Base-by-base conservation (phyloP, 768 basidiomycete species). In the Kwoniella shandongensis region DNA sequence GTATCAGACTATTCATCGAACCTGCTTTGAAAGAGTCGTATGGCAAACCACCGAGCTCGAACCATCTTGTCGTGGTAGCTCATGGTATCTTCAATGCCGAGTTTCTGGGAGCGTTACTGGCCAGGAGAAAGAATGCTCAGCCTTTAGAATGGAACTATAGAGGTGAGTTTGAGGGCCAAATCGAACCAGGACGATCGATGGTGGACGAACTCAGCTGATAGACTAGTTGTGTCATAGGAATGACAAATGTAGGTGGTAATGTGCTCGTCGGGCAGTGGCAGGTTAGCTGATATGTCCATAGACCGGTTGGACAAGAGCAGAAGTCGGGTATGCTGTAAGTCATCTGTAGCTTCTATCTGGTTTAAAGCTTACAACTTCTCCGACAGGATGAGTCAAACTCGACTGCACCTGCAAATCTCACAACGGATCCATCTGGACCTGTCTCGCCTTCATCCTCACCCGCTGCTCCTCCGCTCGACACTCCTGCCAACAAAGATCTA, bases 1-100 rank as follows among this genome's bases (percentile, higher is more conserved):
- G 75, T 1, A 69, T 80, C 17, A 59, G 70, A 0, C 49, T 70
- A 12, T 79, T 75, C 48, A 67, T 80, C 56, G 66, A 77, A 51
- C 78, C 78, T 2, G 63, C 70, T 44, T 49, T 79, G 13, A 40
- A 63, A 51, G 60, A 57, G 26, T 62, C 66, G 44, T 56, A 59
- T 22, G 71, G 70, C 22, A 45, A 56, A 44, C 50, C 68, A 15
- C 15, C 65, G 30, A 39, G 57, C 54, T 51, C 65, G 35, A 41
- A 63, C 62, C 70, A 72, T 72, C 45, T 76, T 23, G 66, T 78
- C 1, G 70, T 80, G 5, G 77, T 79, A 3, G 79, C 78, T 36
- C 79, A 80, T 57, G 79, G 79, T 0, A 79, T 80, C 61, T 78
- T 77, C 65, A 75, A 79, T 44, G 57, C 68, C 10, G 78, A 79